Evolutionary conservation across 129 eudicot species (phyloP).

Genomic region (Chrysanthemum seticuspe): DNA sequence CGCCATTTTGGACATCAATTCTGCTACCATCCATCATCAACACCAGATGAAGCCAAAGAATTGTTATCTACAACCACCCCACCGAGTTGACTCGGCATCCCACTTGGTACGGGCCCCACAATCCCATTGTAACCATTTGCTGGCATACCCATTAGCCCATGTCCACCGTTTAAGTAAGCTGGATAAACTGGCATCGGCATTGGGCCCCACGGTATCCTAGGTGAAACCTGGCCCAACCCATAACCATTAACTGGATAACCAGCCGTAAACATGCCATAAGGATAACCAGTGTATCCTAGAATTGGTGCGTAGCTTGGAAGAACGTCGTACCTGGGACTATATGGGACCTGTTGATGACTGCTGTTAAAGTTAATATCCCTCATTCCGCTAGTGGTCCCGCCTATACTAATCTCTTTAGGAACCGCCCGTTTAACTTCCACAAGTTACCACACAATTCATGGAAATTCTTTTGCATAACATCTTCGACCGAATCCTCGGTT

Average conservation of each 20-base stretch:
- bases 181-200: conserved; percentile 50
- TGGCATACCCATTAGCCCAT: conserved; percentile 45
- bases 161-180: conserved; percentile 55
- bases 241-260: conserved; percentile 31
- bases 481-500: conserved; percentile 72
- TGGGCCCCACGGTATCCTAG: conserved; percentile 57
- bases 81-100: conserved; percentile 38
- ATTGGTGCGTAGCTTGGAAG: conserved; percentile 45
- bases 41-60: conserved; percentile 32
- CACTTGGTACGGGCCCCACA: conserved; percentile 31
- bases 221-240: too few species aligned
- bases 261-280: conserved; percentile 56
- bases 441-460: conserved; percentile 71
- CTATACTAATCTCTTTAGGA: conserved; percentile 58
- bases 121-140: conserved; percentile 46
- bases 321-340: conserved; percentile 42
- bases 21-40: conserved; percentile 6
- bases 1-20: conserved; percentile 29
- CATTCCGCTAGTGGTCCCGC: conserved; percentile 23
- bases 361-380: conserved; percentile 21
- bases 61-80: conserved; percentile 45
- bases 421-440: conserved; percentile 91
- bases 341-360: conserved; percentile 34
- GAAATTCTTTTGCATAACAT: conserved; percentile 62
- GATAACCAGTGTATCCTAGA: conserved; percentile 46